Conservation (phyloP, 306 rosid species). For the Nissolia schottii region DNA sequence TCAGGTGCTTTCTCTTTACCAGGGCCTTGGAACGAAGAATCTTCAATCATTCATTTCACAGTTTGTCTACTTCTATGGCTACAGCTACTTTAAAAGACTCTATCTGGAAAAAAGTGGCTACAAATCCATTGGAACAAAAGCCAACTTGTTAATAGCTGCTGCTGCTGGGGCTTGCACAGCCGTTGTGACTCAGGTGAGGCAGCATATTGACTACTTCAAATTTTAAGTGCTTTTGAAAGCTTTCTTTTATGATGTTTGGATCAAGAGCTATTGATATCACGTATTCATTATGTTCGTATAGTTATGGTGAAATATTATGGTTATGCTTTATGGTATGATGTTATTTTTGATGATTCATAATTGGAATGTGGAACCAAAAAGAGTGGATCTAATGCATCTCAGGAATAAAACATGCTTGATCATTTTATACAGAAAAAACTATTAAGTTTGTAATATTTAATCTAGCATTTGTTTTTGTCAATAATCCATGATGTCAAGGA, state of each 20-base stretch:
- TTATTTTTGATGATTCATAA: not conserved
- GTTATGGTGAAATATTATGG: not conserved
- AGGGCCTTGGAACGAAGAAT: slow-evolving; percentile 92
- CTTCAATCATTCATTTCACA: slow-evolving; percentile 91
- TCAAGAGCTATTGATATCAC: not conserved
- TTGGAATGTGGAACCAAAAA: not conserved
- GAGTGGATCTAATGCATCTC: not conserved
- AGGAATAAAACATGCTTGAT: not conserved
- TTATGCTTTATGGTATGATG: not conserved
- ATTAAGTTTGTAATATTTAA: not conserved
- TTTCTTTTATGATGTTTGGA: slow-evolving; percentile 2
- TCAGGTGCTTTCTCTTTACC: slow-evolving; percentile 85
- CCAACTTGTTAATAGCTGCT: slow-evolving; percentile 84
- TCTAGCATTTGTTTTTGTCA: not conserved
- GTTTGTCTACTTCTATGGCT: slow-evolving; percentile 92
- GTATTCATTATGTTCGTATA: not conserved
- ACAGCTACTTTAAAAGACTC: slow-evolving; percentile 89
- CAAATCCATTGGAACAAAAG: slow-evolving; percentile 75
- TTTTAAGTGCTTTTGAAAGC: not conserved
- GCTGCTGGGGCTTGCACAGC: slow-evolving; percentile 99
- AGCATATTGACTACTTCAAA: slow-evolving; percentile 2
- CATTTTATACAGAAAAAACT: not conserved
- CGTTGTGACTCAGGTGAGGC: slow-evolving; percentile 79
- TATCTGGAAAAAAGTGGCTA: slow-evolving; percentile 71
- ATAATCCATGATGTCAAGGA: not conserved